Evolutionary conservation across 768 basidiomycete species (phyloP).

Genomic region (Mrakia blollopis): DNA sequence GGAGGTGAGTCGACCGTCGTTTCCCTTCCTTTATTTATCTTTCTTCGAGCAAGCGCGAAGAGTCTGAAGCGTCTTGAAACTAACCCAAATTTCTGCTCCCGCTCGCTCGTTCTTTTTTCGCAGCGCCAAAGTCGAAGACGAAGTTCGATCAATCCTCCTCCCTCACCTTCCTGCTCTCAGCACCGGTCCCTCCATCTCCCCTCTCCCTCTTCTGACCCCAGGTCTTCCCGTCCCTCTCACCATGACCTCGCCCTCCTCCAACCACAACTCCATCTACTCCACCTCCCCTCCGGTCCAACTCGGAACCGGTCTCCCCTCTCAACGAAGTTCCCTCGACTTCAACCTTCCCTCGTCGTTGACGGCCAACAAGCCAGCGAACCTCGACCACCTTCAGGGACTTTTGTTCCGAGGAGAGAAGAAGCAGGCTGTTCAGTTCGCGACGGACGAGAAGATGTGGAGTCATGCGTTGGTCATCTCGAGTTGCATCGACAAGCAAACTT

Average conservation of each 20-base stretch:
- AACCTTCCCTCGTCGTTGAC: background rate
- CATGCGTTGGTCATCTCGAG: conserved; percentile 94
- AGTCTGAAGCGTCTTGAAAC: background rate
- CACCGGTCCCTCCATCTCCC: background rate
- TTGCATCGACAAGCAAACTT: conserved; percentile 84
- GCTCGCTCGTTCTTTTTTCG: background rate
- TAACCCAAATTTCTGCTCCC: background rate
- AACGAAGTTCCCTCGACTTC: background rate
- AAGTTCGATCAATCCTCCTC: conserved; percentile 52
- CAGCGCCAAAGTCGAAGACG: conserved; percentile 64
- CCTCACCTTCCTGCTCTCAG: conserved; percentile 21
- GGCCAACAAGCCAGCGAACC: conserved; percentile 48
- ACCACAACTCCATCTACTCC: conserved; percentile 26
- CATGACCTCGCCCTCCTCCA: background rate
- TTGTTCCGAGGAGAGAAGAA: conserved; percentile 78
- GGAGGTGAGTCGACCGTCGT: no score
- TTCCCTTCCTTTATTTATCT: no score
- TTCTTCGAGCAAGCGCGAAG: background rate
- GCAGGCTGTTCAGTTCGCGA: conserved; percentile 79
- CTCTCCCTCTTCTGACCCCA: conserved; percentile 18
- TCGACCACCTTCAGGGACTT: conserved; percentile 72
- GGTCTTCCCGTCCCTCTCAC: background rate
- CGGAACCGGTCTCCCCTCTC: background rate
- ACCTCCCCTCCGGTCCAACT: conserved; percentile 8
- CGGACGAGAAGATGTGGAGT: conserved; percentile 85